Evolutionary conservation across 2,329 filamentous ascomycete genomes (phyloP).

Genomic region (Alternaria sp.): DNA sequence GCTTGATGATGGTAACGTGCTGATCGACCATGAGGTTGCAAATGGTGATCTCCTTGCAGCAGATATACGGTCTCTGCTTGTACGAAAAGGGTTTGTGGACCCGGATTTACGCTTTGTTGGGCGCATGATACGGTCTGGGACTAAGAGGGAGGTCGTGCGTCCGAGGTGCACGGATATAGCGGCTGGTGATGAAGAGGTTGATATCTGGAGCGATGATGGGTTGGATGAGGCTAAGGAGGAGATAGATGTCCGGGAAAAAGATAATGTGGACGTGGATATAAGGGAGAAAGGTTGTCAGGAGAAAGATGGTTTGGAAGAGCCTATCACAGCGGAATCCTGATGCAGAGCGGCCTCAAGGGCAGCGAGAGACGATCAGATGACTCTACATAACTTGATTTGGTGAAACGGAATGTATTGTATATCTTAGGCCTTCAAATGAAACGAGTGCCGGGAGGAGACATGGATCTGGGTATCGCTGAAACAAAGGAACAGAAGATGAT

Average conservation of each 20-base stretch:
- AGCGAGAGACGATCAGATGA: neutral
- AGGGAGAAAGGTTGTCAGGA: too few relatives aligned
- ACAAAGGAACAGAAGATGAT: neutral
- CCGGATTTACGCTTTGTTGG: neutral
- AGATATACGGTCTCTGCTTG: neutral
- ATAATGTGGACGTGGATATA: too few relatives aligned
- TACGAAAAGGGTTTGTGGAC: neutral
- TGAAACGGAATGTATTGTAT: neutral
- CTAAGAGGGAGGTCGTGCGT: neutral
- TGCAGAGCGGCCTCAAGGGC: neutral
- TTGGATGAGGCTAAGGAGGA: neutral
- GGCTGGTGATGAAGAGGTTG: neutral
- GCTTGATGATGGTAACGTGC: neutral
- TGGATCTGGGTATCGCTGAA: conserved; percentile 9
- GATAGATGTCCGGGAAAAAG: neutral
- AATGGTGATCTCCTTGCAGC: neutral
- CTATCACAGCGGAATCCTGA: neutral
- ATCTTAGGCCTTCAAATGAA: neutral
- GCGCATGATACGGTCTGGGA: neutral
- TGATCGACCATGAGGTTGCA: neutral
- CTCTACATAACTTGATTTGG: neutral
- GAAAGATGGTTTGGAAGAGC: neutral
- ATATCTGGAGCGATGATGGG: neutral
- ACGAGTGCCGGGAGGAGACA: neutral
- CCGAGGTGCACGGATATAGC: neutral